A percentile compares a stretch with the other conserved stretches of the same genome.
These are phyloP conservation scores for Colletotrichum lini DNA, from an alignment of 2,329 filamentous ascomycete genomes.

Conservation along the genomic window DNA sequence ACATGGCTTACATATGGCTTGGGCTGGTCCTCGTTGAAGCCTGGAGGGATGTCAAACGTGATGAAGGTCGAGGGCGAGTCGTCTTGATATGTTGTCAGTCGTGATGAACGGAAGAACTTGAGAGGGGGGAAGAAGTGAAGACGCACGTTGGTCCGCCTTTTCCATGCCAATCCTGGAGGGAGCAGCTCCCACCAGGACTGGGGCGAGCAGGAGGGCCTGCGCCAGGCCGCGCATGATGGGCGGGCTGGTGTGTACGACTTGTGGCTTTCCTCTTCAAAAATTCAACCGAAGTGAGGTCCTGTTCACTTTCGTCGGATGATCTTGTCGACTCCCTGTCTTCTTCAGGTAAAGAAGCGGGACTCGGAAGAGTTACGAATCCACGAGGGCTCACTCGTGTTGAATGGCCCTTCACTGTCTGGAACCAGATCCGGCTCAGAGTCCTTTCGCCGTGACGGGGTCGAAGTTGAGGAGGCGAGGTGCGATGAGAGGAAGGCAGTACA, in stretches of 20 bases:
- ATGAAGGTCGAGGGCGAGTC: constrained; percentile 41
- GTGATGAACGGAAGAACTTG: neutral
- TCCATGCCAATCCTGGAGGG: constrained; percentile 22
- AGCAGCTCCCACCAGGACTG: constrained; percentile 52
- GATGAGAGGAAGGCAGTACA: neutral
- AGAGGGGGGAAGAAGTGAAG: neutral
- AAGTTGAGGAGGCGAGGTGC: neutral
- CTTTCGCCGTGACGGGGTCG: neutral
- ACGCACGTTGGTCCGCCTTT: constrained; percentile 24
- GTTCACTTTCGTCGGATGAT: too few relatives aligned
- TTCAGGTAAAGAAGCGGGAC: too few relatives aligned
- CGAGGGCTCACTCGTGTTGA: too few relatives aligned
- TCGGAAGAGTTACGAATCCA: too few relatives aligned
- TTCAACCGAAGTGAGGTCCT: too few relatives aligned
- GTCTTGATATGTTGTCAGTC: constrained; percentile 7
- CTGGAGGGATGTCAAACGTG: constrained; percentile 35
- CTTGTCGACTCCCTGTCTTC: too few relatives aligned
- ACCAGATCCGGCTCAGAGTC: too few relatives aligned
- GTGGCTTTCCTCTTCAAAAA: neutral
- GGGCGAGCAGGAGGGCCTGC: constrained; percentile 52
- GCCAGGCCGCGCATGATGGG: constrained; percentile 38
- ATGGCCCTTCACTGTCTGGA: too few relatives aligned
- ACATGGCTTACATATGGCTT: constrained; percentile 23
- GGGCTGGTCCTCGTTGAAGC: constrained; percentile 33
- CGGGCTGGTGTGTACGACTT: neutral